Base-by-base conservation (phyloP, 2,329 filamentous ascomycete genomes). In the Colletotrichum melonis region DNA sequence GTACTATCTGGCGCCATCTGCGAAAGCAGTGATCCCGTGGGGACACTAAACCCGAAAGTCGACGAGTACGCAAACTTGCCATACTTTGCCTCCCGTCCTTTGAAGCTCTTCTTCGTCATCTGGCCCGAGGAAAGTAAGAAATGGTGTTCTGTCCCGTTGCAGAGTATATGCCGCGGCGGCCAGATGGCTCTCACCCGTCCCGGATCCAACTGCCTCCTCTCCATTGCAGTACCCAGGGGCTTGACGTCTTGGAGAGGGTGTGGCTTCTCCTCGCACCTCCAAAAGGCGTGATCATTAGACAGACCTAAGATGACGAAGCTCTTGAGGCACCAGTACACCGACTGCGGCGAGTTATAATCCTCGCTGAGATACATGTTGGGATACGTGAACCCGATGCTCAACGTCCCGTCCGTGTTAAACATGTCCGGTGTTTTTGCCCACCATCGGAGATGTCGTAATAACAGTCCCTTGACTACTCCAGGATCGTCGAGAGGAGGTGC, bases 321-420 rank as follows among this genome's bases (percentile, higher is more conserved):
- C 74, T 88, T 88, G 67, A 87, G 75, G 22, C 83, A 83, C 86
- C 86, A 87, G 72, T 88, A 88, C 0, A 83, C 80, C 0, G 85
- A 87, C 74, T 87, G 86, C 0, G 86, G 85, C 6, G 86, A 87
- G 75, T 87, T 88, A 77, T 88, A 88, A 72, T 86, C 84, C 77
- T 88, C 86, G 69, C 81, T 80, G 80, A 87, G 82, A 73, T 84
- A 88, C 81, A 86, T 86, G 75, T 87, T 87, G 4, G 71, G 67
- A 55, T 74, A 76, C 12, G 46, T 32, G 28, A 68, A 75, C n/a
- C 74, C 84, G 55, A 86, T 84, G 16, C 81, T 86, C 59, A 86
- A 54, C 0, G 84, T 86, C 5, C 85, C 84, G 65, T 87, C 84
- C 1, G 78, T 42, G 69, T 84, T 81, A 78, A 86, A 86, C 11